Conservation (phyloP, 805 yeast genomes). For the Pichia ethanolica region DNA sequence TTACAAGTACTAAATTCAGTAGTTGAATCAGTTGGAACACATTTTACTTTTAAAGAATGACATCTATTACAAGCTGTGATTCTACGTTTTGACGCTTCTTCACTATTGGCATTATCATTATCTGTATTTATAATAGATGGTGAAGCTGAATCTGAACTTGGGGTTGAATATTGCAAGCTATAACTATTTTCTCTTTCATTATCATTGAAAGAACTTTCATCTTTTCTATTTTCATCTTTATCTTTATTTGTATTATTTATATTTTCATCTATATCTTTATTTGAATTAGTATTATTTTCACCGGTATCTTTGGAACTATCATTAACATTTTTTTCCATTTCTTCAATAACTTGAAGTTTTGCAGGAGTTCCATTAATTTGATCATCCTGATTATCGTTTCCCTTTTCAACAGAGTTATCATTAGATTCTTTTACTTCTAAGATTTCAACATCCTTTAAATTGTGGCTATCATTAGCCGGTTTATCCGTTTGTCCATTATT, state of each 20-base stretch:
- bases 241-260: neutral
- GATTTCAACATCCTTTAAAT: too few species aligned
- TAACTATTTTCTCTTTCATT: neutral
- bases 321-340: neutral
- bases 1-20: conserved; percentile 62
- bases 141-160: neutral
- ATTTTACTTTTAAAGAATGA: conserved; percentile 75
- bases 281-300: neutral
- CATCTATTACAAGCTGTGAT: conserved; percentile 67
- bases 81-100: conserved; percentile 26
- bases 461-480: too few species aligned
- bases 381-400: too few species aligned
- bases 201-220: neutral
- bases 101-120: neutral
- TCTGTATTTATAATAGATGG: neutral
- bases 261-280: neutral
- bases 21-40: conserved; percentile 60
- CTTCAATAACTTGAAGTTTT: too few species aligned
- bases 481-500: too few species aligned
- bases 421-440: too few species aligned
- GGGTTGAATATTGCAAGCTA: neutral
- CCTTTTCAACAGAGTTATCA: too few species aligned
- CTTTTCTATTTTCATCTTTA: neutral
- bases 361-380: too few species aligned
- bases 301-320: neutral